phyloP scores from a whole-genome alignment of 2,329 filamentous ascomycete species.

The Calonectria hongkongensis region DNA sequence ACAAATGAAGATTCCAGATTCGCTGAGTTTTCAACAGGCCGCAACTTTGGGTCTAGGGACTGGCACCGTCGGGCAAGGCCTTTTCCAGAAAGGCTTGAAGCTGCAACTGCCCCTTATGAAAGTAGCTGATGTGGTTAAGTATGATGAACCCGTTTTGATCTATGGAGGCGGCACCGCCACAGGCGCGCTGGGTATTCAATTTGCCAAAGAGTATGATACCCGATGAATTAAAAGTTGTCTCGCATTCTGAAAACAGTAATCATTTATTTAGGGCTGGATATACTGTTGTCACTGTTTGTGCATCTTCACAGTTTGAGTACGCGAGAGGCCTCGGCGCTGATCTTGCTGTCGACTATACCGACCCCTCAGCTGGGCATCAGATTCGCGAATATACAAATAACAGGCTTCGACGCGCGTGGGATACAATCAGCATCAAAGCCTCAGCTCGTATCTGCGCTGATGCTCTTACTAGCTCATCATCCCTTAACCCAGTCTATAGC shows the following conservation, averaged over 20 bases:
- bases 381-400: constrained; percentile 52
- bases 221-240: no score
- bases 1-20: constrained; percentile 66
- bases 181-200: constrained; percentile 70
- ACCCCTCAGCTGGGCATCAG: constrained; percentile 47
- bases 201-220: constrained; percentile 57
- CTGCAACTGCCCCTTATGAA: constrained; percentile 66
- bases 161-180: constrained; percentile 73
- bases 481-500: constrained; percentile 30
- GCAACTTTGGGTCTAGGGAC: constrained; percentile 64
- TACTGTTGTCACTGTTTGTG: constrained; percentile 62
- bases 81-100: constrained; percentile 65
- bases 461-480: constrained; percentile 9
- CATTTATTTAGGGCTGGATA: constrained; percentile 56
- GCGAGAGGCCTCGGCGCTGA: constrained; percentile 66
- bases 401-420: constrained; percentile 36
- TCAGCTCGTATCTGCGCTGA: constrained; percentile 33
- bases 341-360: constrained; percentile 67
- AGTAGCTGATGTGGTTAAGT: constrained; percentile 53
- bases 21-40: constrained; percentile 67
- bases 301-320: constrained; percentile 61
- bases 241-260: not conserved
- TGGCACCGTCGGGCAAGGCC: constrained; percentile 62
- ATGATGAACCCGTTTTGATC: constrained; percentile 63
- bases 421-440: constrained; percentile 32